A percentile compares a stretch with the other conserved stretches of the same genome.
Evolutionary conservation across 2,329 filamentous ascomycete species (phyloP).

Genomic region (Cordyceps sp.): DNA sequence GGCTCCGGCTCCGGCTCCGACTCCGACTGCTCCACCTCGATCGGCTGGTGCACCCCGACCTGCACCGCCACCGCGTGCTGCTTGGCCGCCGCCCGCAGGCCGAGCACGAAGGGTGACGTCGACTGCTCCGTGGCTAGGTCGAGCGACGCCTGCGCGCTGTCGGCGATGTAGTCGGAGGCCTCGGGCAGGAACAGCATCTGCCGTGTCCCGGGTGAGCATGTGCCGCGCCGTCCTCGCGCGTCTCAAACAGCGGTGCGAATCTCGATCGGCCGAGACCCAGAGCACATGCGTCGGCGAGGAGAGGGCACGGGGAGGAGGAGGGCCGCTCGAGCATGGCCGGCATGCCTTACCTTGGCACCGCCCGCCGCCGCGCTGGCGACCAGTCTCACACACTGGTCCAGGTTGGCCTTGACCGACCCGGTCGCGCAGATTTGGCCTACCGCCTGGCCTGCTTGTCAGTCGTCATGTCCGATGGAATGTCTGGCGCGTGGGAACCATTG

Average conservation of each 20-base stretch:
- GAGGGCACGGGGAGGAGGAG: too few relatives aligned
- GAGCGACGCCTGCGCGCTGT: conserved; percentile 49
- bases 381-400: conserved; percentile 58
- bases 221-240: background rate
- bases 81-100: conserved; percentile 52
- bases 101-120: conserved; percentile 57
- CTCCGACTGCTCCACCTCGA: conserved; percentile 12
- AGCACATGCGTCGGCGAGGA: too few relatives aligned
- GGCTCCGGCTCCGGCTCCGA: too few relatives aligned
- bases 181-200: conserved; percentile 81
- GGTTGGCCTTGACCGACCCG: conserved; percentile 59
- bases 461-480: too few relatives aligned
- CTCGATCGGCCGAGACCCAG: too few relatives aligned
- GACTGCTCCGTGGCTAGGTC: conserved; percentile 51
- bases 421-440: conserved; percentile 85
- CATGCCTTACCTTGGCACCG: conserved; percentile 51
- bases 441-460: conserved; percentile 35
- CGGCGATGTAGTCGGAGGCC: conserved; percentile 75
- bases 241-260: too few relatives aligned
- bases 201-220: background rate
- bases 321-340: background rate
- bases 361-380: conserved; percentile 56
- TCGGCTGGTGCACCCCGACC: conserved; percentile 72
- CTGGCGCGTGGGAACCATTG: too few relatives aligned
- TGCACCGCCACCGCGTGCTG: conserved; percentile 53